Evolutionary conservation across 176 grass and related monocot species (phyloP).

Genomic region (Hsuehochloa calcarea): DNA sequence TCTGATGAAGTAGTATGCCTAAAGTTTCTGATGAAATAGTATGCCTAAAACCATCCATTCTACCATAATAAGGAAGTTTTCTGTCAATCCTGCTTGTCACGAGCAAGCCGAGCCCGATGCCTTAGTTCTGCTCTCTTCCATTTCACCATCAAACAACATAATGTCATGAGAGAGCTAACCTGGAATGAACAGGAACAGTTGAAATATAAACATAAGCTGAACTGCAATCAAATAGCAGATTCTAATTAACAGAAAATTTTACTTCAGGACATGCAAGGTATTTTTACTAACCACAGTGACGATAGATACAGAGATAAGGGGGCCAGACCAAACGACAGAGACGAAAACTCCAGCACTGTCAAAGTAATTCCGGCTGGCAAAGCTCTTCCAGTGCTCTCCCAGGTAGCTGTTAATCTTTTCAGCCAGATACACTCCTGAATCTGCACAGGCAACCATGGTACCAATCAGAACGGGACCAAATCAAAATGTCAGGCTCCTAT

Average conservation of each 20-base stretch:
- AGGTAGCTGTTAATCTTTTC: conserved; percentile 65
- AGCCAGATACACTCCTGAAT: conserved; percentile 67
- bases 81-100: conserved; percentile 47
- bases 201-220: conserved; percentile 2
- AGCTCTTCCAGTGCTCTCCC: conserved; percentile 55
- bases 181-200: conserved; percentile 14
- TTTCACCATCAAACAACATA: conserved; percentile 65
- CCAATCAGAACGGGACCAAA: not conserved
- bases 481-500: not conserved
- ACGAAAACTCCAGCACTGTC: conserved; percentile 63
- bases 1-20: not conserved
- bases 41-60: not conserved
- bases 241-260: not conserved
- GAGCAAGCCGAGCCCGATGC: conserved; percentile 48
- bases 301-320: conserved; percentile 59
- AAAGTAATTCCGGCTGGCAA: conserved; percentile 56
- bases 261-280: not conserved
- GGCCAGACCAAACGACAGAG: conserved; percentile 66
- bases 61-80: not conserved
- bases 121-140: conserved; percentile 74
- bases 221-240: not conserved
- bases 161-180: conserved; percentile 58
- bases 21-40: not conserved
- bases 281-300: conserved; percentile 57
- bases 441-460: conserved; percentile 29